phyloP scores from a whole-genome alignment of 345 rosid genomes.

The Populus simonii region DNA sequence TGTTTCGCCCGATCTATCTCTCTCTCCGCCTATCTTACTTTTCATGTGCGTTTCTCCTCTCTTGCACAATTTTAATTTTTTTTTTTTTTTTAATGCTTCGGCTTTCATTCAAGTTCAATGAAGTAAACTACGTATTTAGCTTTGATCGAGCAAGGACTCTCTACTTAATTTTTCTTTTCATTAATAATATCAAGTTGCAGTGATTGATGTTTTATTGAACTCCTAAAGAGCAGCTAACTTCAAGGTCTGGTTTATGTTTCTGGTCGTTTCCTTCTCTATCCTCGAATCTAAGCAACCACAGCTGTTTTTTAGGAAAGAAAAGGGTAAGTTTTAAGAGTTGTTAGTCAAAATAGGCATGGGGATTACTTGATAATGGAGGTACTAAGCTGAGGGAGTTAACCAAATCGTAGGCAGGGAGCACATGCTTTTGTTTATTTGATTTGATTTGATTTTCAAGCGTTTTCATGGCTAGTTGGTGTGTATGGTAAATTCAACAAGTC shows the following conservation, averaged over 20 bases:
- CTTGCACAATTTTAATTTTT: neutral
- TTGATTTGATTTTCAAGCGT: neutral
- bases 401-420: conserved; percentile 2
- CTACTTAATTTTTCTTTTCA: neutral
- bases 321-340: neutral
- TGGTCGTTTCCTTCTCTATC: conserved; percentile 20
- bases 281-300: conserved; percentile 34
- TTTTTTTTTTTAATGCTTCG: neutral
- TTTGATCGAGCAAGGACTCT: neutral
- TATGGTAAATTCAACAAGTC: neutral
- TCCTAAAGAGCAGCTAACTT: neutral
- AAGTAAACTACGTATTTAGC: neutral
- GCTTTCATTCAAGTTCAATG: neutral
- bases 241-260: conserved; percentile 13
- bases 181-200: neutral
- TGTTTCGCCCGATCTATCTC: neutral
- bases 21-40: neutral
- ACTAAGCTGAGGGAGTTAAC: neutral
- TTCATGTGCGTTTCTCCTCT: neutral
- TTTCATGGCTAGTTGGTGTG: neutral
- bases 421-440: conserved; percentile 18
- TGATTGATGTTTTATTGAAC: neutral
- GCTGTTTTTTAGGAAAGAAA: conserved; percentile 5
- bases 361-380: neutral
- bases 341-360: conserved; percentile 14